phyloP scores from a whole-genome alignment of 768 basidiomycete species.

The Mycena capillaripes region DNA sequence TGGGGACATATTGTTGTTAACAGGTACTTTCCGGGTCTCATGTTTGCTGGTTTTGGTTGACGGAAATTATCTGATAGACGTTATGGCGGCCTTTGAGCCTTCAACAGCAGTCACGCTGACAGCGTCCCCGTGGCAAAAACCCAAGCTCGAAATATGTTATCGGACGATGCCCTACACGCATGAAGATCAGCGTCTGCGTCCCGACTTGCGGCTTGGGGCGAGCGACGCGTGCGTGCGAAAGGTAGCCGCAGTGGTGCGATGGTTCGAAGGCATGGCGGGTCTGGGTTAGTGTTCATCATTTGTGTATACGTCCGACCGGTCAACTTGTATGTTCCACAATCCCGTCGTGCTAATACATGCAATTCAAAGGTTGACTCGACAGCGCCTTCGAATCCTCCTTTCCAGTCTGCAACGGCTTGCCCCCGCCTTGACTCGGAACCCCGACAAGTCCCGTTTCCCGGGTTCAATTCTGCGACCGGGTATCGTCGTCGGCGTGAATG shows the following conservation, averaged over 20 bases:
- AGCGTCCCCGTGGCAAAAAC: slow-evolving; percentile 76
- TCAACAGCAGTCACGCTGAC: slow-evolving; percentile 57
- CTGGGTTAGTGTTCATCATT: too few species aligned
- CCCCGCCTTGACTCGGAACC: slow-evolving; percentile 5
- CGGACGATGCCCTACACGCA: slow-evolving; percentile 78
- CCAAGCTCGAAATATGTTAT: slow-evolving; percentile 79
- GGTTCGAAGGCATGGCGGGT: slow-evolving; percentile 85
- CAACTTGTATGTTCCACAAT: too few species aligned
- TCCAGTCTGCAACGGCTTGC: slow-evolving; percentile 12
- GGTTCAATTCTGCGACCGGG: neutral
- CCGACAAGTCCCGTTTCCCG: neutral
- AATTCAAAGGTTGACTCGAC: too few species aligned
- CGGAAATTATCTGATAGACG: slow-evolving; percentile 56
- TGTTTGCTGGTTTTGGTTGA: too few species aligned
- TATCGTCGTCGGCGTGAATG: slow-evolving; percentile 23
- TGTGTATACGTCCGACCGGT: too few species aligned
- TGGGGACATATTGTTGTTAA: slow-evolving; percentile 80
- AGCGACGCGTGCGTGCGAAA: slow-evolving; percentile 79
- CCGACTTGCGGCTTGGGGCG: slow-evolving; percentile 78
- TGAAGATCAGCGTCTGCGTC: slow-evolving; percentile 72
- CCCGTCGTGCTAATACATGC: slow-evolving; percentile 6
- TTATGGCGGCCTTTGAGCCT: slow-evolving; percentile 62
- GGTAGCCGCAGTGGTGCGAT: slow-evolving; percentile 74
- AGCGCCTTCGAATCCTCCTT: slow-evolving; percentile 26
- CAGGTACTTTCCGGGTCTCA: too few species aligned